Percentiles rank a stretch among this genome's conserved stretches.
Evolutionary conservation across 2,329 filamentous ascomycete species (phyloP).

Genomic region (Aspergillus piperis): DNA sequence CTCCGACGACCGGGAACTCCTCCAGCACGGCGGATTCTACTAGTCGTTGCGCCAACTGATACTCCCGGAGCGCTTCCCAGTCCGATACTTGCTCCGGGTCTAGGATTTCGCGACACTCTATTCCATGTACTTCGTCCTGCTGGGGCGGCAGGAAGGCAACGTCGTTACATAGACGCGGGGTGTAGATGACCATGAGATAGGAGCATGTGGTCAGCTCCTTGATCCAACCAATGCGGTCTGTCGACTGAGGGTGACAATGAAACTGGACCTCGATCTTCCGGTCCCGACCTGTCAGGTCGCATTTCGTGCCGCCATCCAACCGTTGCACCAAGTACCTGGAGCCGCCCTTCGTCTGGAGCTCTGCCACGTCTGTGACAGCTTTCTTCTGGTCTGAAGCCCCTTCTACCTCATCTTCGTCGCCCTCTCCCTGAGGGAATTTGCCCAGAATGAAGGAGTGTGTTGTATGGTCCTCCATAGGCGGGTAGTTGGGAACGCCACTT

Average conservation of each 20-base stretch:
- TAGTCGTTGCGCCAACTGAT: conserved; percentile 35
- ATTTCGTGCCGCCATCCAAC: conserved; percentile 75
- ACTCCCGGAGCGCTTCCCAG: conserved; percentile 47
- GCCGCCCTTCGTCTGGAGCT: conserved; percentile 78
- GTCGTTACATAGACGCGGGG: conserved; percentile 82
- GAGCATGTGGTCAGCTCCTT: conserved; percentile 90
- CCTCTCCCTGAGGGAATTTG: conserved; percentile 49
- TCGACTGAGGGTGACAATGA: conserved; percentile 74
- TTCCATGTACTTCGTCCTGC: conserved; percentile 72
- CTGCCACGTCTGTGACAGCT: conserved; percentile 51
- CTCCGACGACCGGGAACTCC: conserved; percentile 54
- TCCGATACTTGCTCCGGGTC: conserved; percentile 54
- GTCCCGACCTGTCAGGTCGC: conserved; percentile 79
- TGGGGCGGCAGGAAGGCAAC: conserved; percentile 81
- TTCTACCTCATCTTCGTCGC: conserved; percentile 34
- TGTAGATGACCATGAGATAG: conserved; percentile 91
- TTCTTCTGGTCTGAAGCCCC: conserved; percentile 31
- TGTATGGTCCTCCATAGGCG: conserved; percentile 74
- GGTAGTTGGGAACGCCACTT: conserved; percentile 65
- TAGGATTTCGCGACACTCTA: conserved; percentile 74
- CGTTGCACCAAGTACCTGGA: conserved; percentile 84
- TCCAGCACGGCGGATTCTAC: conserved; percentile 29
- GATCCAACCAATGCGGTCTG: conserved; percentile 82
- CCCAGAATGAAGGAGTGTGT: conserved; percentile 79
- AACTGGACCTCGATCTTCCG: conserved; percentile 80